Evolutionary conservation across 345 rosid genomes (phyloP).

Genomic region (Turnera subulata): DNA sequence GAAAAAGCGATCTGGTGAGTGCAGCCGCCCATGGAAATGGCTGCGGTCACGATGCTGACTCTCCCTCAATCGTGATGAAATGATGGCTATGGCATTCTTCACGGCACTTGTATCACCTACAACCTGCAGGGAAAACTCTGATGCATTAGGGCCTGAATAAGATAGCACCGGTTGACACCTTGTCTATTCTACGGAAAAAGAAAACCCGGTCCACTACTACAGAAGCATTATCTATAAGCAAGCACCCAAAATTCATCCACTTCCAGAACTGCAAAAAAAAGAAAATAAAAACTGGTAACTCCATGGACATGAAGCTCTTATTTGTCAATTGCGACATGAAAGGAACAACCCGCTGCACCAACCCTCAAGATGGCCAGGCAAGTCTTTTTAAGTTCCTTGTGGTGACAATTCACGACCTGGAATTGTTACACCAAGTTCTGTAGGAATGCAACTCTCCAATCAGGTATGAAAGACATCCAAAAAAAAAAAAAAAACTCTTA

Average conservation of each 20-base stretch:
- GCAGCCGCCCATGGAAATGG: constrained; percentile 68
- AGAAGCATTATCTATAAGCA: too few species aligned
- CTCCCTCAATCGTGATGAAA: constrained; percentile 87
- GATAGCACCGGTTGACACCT: neutral
- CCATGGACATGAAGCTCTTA: too few species aligned
- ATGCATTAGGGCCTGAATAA: constrained; percentile 1
- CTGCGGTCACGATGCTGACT: constrained; percentile 95
- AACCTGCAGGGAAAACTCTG: constrained; percentile 46
- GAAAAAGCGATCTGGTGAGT: constrained; percentile 68
- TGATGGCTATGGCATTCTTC: constrained; percentile 67
- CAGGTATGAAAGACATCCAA: neutral
- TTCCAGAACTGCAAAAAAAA: too few species aligned
- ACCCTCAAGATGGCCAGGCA: neutral
- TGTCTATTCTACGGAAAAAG: too few species aligned
- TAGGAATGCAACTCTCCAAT: neutral
- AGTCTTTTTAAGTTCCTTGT: too few species aligned
- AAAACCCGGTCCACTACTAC: too few species aligned
- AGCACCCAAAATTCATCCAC: too few species aligned
- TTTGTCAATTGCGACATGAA: too few species aligned
- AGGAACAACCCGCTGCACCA: neutral
- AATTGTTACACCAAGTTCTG: neutral
- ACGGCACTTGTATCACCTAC: constrained; percentile 78
- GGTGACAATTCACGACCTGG: neutral
- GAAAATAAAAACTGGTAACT: too few species aligned
- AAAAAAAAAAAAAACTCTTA: neutral